Conservation (phyloP, 345 rosid genomes). For the Camelina laxa region DNA sequence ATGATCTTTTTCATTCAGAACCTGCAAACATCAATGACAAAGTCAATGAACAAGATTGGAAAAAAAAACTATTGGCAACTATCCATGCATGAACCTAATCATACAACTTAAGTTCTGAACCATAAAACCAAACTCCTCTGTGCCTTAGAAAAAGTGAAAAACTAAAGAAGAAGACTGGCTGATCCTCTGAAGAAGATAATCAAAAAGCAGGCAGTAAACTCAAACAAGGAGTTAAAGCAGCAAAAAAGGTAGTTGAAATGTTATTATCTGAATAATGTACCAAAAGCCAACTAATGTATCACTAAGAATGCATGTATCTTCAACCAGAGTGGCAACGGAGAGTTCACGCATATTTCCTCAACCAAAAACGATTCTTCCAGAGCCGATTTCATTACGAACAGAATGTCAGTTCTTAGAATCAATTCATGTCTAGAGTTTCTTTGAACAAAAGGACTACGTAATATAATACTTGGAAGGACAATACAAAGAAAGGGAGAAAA, state of each 20-base stretch:
- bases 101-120: constrained; percentile 15
- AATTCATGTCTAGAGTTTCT: constrained; percentile 12
- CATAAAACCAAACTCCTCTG: constrained; percentile 9
- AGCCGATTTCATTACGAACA: constrained; percentile 8
- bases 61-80: not conserved
- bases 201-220: not conserved
- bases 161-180: constrained; percentile 12
- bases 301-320: constrained; percentile 11
- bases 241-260: not conserved
- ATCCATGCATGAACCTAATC: not conserved
- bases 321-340: constrained; percentile 2
- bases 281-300: not conserved
- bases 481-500: constrained; percentile 16
- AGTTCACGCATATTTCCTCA: constrained; percentile 11
- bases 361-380: not conserved
- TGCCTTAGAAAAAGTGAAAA: constrained; percentile 16
- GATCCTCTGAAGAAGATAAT: constrained; percentile 16
- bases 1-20: constrained; percentile 82
- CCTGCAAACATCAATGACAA: constrained; percentile 53
- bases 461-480: not conserved
- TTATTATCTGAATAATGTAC: not conserved
- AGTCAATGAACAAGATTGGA: constrained; percentile 24
- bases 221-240: constrained; percentile 9
- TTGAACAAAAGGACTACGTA: constrained; percentile 2
- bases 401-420: constrained; percentile 6